Evolutionary conservation across 768 basidiomycete genomes (phyloP), one percentile per base, ranked within the genome.

Genomic region (Dacryopinax primogenitus): DNA sequence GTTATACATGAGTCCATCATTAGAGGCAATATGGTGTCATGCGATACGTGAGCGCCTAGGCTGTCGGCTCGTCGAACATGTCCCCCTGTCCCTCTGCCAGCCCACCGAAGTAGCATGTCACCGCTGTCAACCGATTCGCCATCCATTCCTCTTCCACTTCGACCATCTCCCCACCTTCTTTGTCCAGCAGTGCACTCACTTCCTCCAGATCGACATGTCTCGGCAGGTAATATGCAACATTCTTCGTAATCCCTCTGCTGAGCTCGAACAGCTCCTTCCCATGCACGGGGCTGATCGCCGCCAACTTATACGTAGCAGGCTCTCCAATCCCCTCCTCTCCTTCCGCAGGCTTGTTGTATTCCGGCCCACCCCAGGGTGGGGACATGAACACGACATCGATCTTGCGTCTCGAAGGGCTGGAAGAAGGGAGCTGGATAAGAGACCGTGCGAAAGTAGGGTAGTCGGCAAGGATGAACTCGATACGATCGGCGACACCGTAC

Each of bases 121-220:
- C 75, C 0, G 94, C 95, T 72, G 97, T 98, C 45, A 98, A 75
- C 77, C 95, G 95, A 11, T 79, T 79, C 1, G 92, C 87, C 86
- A 91, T 95, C 93, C 92, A 97, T 73, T 91, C 91, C 75, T 98
- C 95, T 72, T 98, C 93, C 6, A 97, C 82, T 74, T 97, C 95
- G 11, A 95, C 81, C 74, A 74, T 78, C 74, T 92, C 90, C 37
- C 62, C 68, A 73, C 67, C 64, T 73, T 71, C 39, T n/a, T 63
- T 47, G 30, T 64, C 28, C 34, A 83, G 72, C 44, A 90, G 74
- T 0, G 70, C 76, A 0, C 86, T 81, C 39, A 96, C 80, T 72
- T 98, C 91, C 6, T 84, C 76, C 16, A 97, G 71, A 63, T 79
- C 78, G 1, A 84, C 80, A 72, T 97, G 97, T 37, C 89, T 81